phyloP scores from a whole-genome alignment of 2,329 filamentous ascomycete species.

The Alternaria postmessia region DNA sequence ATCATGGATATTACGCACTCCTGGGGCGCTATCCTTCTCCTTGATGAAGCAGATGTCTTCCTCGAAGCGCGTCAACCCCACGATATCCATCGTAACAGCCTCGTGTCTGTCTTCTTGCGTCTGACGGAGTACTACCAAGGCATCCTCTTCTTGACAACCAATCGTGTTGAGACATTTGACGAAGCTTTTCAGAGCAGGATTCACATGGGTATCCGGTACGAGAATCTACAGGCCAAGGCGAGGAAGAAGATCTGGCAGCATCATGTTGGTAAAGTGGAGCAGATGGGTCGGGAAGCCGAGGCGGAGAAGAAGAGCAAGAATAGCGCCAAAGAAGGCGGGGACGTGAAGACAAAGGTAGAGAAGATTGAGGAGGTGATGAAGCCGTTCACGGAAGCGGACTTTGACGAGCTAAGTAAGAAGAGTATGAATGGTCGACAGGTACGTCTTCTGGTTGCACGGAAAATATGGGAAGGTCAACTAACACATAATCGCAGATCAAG shows the following conservation, averaged over 20 bases:
- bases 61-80: conserved; percentile 83
- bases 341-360: neutral
- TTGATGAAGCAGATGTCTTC: conserved; percentile 73
- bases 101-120: conserved; percentile 87
- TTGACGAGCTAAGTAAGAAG: conserved; percentile 70
- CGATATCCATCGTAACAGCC: conserved; percentile 83
- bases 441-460: conserved; percentile 30
- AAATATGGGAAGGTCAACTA: conserved; percentile 2
- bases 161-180: conserved; percentile 87
- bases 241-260: conserved; percentile 83
- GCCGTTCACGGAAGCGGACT: conserved; percentile 72
- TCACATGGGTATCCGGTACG: conserved; percentile 84
- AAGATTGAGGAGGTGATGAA: conserved; percentile 36
- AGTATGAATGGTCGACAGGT: conserved; percentile 74
- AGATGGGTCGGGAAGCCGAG: conserved; percentile 56
- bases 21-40: conserved; percentile 84
- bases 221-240: conserved; percentile 74
- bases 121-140: conserved; percentile 92
- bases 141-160: conserved; percentile 88
- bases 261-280: conserved; percentile 77
- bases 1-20: conserved; percentile 86
- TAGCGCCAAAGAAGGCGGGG: neutral
- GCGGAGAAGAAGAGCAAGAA: conserved; percentile 60
- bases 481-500: conserved; percentile 72
- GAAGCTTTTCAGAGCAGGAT: conserved; percentile 86